Percentiles rank a stretch among this genome's conserved stretches.
Conservation (phyloP, 805 yeast genomes). For the Saccharomyces mikatae region DNA sequence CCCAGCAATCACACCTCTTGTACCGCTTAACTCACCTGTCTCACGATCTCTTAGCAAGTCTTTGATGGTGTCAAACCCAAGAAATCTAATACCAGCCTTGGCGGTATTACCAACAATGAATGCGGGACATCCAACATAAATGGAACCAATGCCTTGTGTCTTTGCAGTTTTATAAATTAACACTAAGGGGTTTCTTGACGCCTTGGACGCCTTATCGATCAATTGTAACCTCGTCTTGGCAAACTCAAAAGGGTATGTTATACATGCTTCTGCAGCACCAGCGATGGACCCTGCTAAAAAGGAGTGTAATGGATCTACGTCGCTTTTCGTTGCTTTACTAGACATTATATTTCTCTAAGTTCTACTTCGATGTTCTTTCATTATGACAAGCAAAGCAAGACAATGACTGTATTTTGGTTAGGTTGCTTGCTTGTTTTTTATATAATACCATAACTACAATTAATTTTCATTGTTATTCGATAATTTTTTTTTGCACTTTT, state of each 20-base stretch:
- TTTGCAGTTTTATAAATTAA: slow-evolving; percentile 67
- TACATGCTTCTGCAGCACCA: slow-evolving; percentile 88
- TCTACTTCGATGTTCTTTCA: background rate
- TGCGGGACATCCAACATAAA: slow-evolving; percentile 95
- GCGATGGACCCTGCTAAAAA: slow-evolving; percentile 94
- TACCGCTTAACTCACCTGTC: slow-evolving; percentile 75
- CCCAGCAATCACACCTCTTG: slow-evolving; percentile 93
- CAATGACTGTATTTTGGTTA: background rate
- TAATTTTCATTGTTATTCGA: background rate
- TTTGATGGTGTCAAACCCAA: slow-evolving; percentile 87
- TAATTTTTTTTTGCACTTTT: background rate
- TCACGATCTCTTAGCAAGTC: slow-evolving; percentile 66
- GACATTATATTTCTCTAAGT: slow-evolving; percentile 4
- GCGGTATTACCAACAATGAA: slow-evolving; percentile 93
- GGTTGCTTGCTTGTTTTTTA: background rate
- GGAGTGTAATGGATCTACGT: slow-evolving; percentile 68
- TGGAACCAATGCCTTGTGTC: slow-evolving; percentile 67
- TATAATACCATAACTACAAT: background rate
- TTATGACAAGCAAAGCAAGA: background rate
- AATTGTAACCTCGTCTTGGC: slow-evolving; percentile 91
- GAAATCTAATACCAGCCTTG: slow-evolving; percentile 89
- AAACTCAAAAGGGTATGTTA: slow-evolving; percentile 94
- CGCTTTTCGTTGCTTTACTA: slow-evolving; percentile 2
- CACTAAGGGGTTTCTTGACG: slow-evolving; percentile 76
- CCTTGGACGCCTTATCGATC: slow-evolving; percentile 52